Conservation (phyloP, 441 rosid genomes). For the Hypseocharis bilobata region DNA sequence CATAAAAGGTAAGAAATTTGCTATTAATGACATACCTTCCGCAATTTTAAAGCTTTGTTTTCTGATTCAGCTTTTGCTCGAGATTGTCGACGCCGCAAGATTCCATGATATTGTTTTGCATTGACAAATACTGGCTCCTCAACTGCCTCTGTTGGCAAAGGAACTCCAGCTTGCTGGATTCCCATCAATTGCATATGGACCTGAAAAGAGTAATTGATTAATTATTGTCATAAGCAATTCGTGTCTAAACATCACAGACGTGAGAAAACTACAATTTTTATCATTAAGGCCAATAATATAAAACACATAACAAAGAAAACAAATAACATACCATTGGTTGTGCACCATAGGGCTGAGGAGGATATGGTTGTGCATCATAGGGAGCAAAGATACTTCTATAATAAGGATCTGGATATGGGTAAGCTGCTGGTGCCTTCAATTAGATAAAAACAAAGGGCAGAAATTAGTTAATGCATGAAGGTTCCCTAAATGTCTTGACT, state of each 20-base stretch:
- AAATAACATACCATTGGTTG: conserved; percentile 51
- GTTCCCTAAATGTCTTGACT: background rate
- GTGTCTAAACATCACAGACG: background rate
- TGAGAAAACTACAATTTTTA: background rate
- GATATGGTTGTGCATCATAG: conserved; percentile 57
- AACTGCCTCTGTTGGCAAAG: conserved; percentile 75
- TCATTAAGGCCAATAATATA: background rate
- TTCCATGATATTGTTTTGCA: conserved; percentile 90
- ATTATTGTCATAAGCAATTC: background rate
- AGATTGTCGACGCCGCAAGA: conserved; percentile 78
- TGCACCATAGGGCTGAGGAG: conserved; percentile 65
- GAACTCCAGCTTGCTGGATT: conserved; percentile 91
- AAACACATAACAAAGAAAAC: background rate
- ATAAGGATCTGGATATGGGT: conserved; percentile 87
- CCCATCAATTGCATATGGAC: conserved; percentile 89
- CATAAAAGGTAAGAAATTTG: conserved; percentile 1
- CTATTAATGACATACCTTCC: conserved; percentile 40
- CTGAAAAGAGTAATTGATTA: conserved; percentile 26
- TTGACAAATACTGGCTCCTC: conserved; percentile 95
- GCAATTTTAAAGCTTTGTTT: conserved; percentile 50
- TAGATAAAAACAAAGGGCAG: conserved; percentile 22
- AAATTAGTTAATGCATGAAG: conserved; percentile 1
- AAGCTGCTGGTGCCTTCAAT: conserved; percentile 57
- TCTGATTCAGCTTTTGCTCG: conserved; percentile 84
- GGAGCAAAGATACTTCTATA: conserved; percentile 88